A percentile compares a stretch with the other conserved stretches of the same genome.
Evolutionary conservation across 768 basidiomycete genomes (phyloP).

Genomic region (Pleurotus sapidus): DNA sequence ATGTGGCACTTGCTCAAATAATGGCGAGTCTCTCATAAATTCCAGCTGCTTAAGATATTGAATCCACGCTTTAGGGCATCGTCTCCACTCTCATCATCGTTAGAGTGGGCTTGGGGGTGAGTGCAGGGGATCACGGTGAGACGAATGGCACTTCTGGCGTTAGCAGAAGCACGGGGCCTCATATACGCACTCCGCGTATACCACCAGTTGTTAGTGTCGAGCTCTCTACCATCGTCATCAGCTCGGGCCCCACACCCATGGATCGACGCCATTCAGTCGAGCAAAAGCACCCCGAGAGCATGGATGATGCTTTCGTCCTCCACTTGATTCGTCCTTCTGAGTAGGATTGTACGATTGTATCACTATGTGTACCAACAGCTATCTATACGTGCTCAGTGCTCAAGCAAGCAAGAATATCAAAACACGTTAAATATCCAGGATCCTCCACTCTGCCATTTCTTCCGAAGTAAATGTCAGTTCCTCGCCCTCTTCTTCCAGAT

Average conservation of each 20-base stretch:
- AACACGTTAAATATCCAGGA: background rate
- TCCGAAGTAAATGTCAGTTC: background rate
- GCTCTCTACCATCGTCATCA: background rate
- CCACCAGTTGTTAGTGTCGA: background rate
- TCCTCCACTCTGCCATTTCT: background rate
- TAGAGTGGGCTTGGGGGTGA: slow-evolving; percentile 25
- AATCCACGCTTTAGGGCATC: slow-evolving; percentile 21
- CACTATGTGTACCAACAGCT: background rate
- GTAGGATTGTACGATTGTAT: too few relatives aligned
- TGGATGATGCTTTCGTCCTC: background rate
- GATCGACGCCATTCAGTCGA: background rate
- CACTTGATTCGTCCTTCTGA: too few relatives aligned
- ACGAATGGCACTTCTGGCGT: background rate
- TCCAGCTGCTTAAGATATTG: too few relatives aligned
- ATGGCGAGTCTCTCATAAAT: background rate
- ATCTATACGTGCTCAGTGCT: background rate
- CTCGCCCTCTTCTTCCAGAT: background rate
- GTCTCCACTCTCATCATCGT: slow-evolving; percentile 33
- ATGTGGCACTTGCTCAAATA: slow-evolving; percentile 9
- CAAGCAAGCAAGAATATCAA: background rate
- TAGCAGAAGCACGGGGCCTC: background rate
- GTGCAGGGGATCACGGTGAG: background rate
- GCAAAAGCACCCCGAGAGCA: background rate
- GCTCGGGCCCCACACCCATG: background rate
- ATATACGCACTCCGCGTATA: background rate